Evolutionary conservation across 768 basidiomycete genomes (phyloP).

Genomic region (Boletus barrowsii): DNA sequence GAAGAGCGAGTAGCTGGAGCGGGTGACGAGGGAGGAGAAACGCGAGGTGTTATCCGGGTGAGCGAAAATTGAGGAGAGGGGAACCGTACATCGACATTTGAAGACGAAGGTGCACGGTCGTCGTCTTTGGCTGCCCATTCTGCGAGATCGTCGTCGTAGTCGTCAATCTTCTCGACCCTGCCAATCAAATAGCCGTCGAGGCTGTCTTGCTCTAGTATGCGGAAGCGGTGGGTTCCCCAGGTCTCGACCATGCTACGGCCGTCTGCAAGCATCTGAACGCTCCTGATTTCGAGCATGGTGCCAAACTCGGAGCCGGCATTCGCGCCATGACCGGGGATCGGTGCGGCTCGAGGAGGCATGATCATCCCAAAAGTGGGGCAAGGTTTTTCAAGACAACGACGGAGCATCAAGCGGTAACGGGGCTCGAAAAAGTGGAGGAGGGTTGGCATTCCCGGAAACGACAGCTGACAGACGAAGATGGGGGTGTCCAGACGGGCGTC

Average conservation of each 20-base stretch:
- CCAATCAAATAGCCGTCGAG: conserved; percentile 91
- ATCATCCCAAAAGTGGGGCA: conserved; percentile 92
- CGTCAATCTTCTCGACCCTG: conserved; percentile 60
- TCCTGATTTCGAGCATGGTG: conserved; percentile 88
- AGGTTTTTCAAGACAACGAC: conserved; percentile 81
- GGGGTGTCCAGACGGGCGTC: conserved; percentile 82
- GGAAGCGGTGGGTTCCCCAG: conserved; percentile 69
- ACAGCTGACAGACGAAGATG: conserved; percentile 85
- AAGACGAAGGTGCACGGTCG: conserved; percentile 9
- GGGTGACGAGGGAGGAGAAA: conserved; percentile 9
- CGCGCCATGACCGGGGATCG: conserved; percentile 19
- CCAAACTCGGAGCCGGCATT: conserved; percentile 58
- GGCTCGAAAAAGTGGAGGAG: conserved; percentile 94
- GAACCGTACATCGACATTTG: conserved; percentile 1
- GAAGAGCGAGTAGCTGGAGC: not conserved
- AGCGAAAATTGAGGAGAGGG: conserved; percentile 13
- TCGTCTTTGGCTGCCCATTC: conserved; percentile 23
- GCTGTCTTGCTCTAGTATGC: conserved; percentile 77
- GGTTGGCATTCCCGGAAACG: conserved; percentile 90
- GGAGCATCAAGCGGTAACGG: conserved; percentile 92
- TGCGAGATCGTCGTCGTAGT: conserved; percentile 34
- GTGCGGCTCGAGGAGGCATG: conserved; percentile 54
- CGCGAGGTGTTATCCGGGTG: conserved; percentile 13
- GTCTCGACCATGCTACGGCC: conserved; percentile 87
- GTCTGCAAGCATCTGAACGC: conserved; percentile 84